Conservation (phyloP, 768 basidiomycete species). For the Lentinula aciculospora region DNA sequence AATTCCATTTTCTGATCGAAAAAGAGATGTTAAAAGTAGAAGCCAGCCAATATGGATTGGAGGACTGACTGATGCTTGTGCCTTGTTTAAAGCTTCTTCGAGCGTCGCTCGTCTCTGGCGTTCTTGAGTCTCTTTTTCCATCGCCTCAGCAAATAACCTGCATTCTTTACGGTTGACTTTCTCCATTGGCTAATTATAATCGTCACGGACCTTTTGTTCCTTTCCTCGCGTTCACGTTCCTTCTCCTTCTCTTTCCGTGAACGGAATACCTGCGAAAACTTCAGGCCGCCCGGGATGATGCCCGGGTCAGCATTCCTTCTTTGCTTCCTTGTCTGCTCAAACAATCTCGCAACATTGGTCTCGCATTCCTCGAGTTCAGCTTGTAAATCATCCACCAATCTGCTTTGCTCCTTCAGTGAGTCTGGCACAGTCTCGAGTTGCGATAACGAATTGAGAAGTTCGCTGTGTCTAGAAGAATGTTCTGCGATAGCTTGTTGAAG, state of each 20-base stretch:
- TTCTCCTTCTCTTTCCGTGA: background rate
- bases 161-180: background rate
- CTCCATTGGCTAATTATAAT: background rate
- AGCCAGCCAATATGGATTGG: background rate
- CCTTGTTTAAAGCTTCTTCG: background rate
- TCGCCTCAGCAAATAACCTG: constrained; percentile 4
- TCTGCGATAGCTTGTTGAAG: constrained; percentile 5
- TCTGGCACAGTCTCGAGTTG: background rate
- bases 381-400: background rate
- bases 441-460: background rate
- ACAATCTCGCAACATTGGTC: constrained; percentile 1
- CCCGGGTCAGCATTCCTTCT: constrained; percentile 2
- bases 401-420: background rate
- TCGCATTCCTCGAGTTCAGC: background rate
- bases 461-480: constrained; percentile 1
- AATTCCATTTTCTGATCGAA: constrained; percentile 2
- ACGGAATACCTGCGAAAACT: background rate
- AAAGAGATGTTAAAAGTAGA: background rate
- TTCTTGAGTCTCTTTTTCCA: constrained; percentile 2
- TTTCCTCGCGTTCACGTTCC: constrained; percentile 2
- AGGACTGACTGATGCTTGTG: constrained; percentile 1
- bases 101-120: background rate
- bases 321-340: constrained; percentile 1
- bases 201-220: background rate
- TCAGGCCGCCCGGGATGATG: background rate